phyloP scores from a whole-genome alignment of 139 green algal genomes.

The Gonium pectorale region DNA sequence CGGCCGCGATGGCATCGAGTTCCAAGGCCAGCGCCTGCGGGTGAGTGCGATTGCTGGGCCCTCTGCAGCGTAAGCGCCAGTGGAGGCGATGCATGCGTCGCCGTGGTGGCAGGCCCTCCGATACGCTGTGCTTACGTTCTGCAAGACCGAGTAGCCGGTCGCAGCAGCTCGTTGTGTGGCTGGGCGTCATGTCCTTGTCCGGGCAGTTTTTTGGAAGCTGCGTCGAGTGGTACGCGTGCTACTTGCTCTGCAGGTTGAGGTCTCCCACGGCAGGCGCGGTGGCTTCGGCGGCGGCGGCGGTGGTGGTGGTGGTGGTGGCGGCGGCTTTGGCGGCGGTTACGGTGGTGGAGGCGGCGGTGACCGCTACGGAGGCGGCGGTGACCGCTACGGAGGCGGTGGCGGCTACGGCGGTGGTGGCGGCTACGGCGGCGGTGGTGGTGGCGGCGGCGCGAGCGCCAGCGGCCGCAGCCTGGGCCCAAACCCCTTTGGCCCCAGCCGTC shows the following conservation, averaged over 20 bases:
- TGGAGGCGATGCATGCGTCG: too few species aligned
- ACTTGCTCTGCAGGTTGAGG: conserved; percentile 40
- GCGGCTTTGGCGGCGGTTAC: not conserved
- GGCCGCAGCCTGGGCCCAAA: conserved; percentile 50
- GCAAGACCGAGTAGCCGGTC: too few species aligned
- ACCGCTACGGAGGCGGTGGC: not conserved
- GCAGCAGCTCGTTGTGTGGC: not conserved
- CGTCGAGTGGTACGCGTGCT: too few species aligned
- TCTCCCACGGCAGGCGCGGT: conserved; percentile 41
- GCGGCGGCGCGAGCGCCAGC: conserved; percentile 40
- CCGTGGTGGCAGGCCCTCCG: too few species aligned
- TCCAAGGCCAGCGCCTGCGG: conserved; percentile 82
- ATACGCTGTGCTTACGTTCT: too few species aligned
- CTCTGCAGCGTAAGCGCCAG: not conserved
- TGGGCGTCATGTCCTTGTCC: not conserved
- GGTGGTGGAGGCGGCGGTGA: conserved; percentile 15
- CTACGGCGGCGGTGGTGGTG: conserved; percentile 7
- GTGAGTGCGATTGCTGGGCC: conserved; percentile 33
- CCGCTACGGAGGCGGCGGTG: not conserved
- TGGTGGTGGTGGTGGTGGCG: conserved; percentile 3
- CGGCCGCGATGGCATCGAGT: conserved; percentile 91
- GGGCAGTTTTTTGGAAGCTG: not conserved
- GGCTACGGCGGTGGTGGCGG: conserved; percentile 27
- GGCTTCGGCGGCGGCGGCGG: conserved; percentile 14
- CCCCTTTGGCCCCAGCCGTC: conserved; percentile 55